Conservation (phyloP, 2,329 filamentous ascomycete species). For the Pezizomycotina sp. region DNA sequence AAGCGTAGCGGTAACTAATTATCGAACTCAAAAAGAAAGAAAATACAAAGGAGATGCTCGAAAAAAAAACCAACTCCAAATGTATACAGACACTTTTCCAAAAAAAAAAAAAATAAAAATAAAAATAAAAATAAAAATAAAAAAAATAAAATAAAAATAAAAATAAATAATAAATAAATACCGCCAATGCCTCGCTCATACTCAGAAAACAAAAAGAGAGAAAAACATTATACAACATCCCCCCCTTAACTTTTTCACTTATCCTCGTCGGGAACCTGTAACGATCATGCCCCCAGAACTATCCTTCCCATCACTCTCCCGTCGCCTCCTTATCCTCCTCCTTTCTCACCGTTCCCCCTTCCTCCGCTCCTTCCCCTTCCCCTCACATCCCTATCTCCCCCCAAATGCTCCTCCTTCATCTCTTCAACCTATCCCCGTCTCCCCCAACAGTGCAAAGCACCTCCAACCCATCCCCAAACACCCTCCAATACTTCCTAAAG, state of each 20-base stretch:
- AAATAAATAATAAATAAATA: neutral
- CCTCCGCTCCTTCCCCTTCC: conserved; percentile 12
- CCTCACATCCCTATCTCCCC: conserved; percentile 15
- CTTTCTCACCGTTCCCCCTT: conserved; percentile 11
- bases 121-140: neutral
- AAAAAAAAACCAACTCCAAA: no score
- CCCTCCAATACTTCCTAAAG: conserved; percentile 16
- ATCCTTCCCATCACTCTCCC: conserved; percentile 10
- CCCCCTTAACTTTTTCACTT: conserved; percentile 9
- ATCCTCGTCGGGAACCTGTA: conserved; percentile 16
- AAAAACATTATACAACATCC: no score
- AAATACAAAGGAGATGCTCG: no score
- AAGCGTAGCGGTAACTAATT: no score
- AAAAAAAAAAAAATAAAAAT: neutral
- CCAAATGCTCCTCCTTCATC: conserved; percentile 18
- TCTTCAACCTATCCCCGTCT: conserved; percentile 15
- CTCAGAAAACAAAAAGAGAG: neutral
- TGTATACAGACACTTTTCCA: no score
- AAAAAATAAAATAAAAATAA: neutral
- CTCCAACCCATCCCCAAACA: conserved; percentile 15
- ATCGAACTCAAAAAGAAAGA: no score
- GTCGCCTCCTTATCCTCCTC: conserved; percentile 12
- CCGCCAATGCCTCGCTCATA: neutral
- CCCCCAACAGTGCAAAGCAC: conserved; percentile 12
- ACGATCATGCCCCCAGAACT: conserved; percentile 8